These are phyloP conservation scores for Pleomassaria siparia DNA, from an alignment of 2,329 filamentous ascomycete genomes.

Conservation along the genomic window DNA sequence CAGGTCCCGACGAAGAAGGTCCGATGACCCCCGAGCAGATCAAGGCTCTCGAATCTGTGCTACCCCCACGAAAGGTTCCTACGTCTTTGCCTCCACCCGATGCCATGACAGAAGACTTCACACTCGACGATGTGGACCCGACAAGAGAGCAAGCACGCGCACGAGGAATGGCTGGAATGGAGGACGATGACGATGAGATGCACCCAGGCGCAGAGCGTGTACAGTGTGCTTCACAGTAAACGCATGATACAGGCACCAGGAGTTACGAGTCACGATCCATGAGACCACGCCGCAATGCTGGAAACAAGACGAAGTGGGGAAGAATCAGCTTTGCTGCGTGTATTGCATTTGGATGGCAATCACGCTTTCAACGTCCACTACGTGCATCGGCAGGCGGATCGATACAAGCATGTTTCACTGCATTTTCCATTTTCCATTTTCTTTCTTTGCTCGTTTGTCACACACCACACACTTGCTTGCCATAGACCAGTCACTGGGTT, in stretches of 20 bases:
- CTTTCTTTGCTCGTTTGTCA: neutral
- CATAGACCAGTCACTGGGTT: constrained; percentile 1
- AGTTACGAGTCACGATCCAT: constrained; percentile 1
- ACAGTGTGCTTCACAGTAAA: constrained; percentile 85
- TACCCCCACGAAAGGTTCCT: constrained; percentile 68
- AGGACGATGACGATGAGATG: constrained; percentile 70
- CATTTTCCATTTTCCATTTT: neutral
- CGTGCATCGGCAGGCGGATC: neutral
- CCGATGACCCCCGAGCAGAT: constrained; percentile 66
- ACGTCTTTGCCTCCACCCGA: constrained; percentile 72
- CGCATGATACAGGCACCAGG: neutral
- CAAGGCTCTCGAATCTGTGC: constrained; percentile 76
- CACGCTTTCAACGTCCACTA: neutral
- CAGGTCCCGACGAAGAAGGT: constrained; percentile 47
- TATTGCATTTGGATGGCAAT: constrained; percentile 1
- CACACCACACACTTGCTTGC: neutral
- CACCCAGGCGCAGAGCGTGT: constrained; percentile 72
- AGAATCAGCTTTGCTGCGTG: neutral
- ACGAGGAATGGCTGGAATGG: constrained; percentile 63
- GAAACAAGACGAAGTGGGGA: neutral
- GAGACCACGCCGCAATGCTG: constrained; percentile 1
- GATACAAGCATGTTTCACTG: neutral
- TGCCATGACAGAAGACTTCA: constrained; percentile 87
- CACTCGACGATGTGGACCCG: constrained; percentile 80
- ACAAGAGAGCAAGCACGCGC: constrained; percentile 65